Conservation (phyloP, 1,284 basidiomycete species). For the Ceratobasidium sp. region DNA sequence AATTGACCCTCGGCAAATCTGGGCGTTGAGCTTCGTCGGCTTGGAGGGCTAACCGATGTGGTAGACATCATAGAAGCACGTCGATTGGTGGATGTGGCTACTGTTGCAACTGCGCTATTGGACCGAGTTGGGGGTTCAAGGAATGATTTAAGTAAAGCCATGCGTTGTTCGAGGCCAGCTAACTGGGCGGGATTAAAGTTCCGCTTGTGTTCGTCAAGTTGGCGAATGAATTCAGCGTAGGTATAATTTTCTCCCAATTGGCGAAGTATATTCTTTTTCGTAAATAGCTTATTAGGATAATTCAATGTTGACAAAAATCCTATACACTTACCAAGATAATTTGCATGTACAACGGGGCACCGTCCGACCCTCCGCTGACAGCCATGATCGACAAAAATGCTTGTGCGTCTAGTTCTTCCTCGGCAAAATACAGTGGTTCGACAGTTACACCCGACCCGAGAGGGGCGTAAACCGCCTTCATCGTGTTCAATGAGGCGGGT, state of each 20-base stretch:
- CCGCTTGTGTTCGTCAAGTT: slow-evolving; percentile 57
- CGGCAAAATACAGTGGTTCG: slow-evolving; percentile 62
- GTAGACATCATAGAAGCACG: slow-evolving; percentile 40
- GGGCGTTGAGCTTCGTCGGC: slow-evolving; percentile 9
- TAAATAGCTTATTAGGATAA: slow-evolving; percentile 45
- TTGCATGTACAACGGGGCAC: slow-evolving; percentile 69
- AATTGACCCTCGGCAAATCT: slow-evolving; percentile 45
- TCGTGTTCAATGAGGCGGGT: slow-evolving; percentile 63
- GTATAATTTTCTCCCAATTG: slow-evolving; percentile 58
- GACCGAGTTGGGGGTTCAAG: slow-evolving; percentile 28
- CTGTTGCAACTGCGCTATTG: neutral
- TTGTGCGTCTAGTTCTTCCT: slow-evolving; percentile 68
- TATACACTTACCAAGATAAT: slow-evolving; percentile 59
- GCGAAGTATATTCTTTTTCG: slow-evolving; percentile 52
- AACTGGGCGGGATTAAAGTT: slow-evolving; percentile 45
- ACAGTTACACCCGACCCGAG: slow-evolving; percentile 59
- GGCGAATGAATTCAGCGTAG: slow-evolving; percentile 57
- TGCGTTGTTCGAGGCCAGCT: slow-evolving; percentile 44
- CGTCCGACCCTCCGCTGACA: slow-evolving; percentile 59
- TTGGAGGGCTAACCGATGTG: neutral
- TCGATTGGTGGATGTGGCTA: slow-evolving; percentile 8
- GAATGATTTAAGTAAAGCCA: slow-evolving; percentile 45
- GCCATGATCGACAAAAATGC: slow-evolving; percentile 73
- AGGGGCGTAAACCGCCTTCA: slow-evolving; percentile 61
- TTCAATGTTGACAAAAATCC: slow-evolving; percentile 35